A percentile compares a stretch with the other conserved stretches of the same genome.
phyloP scores from a whole-genome alignment of 768 basidiomycete genomes.

The Astraeus odoratus region DNA sequence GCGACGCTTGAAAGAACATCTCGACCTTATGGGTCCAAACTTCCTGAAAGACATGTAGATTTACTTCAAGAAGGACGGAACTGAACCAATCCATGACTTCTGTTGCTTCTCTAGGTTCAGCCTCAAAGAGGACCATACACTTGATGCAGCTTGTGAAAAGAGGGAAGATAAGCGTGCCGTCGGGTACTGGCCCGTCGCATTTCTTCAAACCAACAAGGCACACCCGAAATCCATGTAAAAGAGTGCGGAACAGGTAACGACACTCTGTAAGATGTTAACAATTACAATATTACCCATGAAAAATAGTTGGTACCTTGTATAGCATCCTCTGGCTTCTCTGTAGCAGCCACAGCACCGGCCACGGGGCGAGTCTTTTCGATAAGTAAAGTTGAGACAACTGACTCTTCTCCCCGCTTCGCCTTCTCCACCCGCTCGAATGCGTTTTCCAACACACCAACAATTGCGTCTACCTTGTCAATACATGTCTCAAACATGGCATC shows the following conservation, averaged over 20 bases:
- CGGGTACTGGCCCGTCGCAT: conserved; percentile 69
- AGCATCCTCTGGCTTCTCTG: conserved; percentile 78
- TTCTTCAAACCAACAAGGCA: conserved; percentile 73
- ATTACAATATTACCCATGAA: background rate
- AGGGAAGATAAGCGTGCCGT: conserved; percentile 81
- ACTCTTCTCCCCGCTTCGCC: conserved; percentile 32
- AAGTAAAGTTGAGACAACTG: conserved; percentile 46
- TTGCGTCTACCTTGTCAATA: conserved; percentile 77
- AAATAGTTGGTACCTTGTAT: conserved; percentile 62
- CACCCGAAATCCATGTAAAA: conserved; percentile 83
- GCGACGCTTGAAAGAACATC: conserved; percentile 78
- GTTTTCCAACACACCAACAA: conserved; percentile 53
- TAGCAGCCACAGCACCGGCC: conserved; percentile 65
- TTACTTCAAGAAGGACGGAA: conserved; percentile 70
- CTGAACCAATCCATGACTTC: conserved; percentile 83
- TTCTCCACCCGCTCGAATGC: conserved; percentile 43
- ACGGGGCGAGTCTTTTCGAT: conserved; percentile 88
- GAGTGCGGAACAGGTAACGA: conserved; percentile 77
- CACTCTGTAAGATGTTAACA: conserved; percentile 49
- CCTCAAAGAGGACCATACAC: conserved; percentile 79
- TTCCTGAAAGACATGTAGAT: conserved; percentile 90
- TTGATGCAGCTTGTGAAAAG: conserved; percentile 82
- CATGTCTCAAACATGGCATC: conserved; percentile 73
- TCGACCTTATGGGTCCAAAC: conserved; percentile 92
- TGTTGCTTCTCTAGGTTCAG: conserved; percentile 57